Evolutionary conservation across 1,284 basidiomycete genomes (phyloP), one percentile per base, ranked within the genome.

Genomic region (Calocybe gambosa): DNA sequence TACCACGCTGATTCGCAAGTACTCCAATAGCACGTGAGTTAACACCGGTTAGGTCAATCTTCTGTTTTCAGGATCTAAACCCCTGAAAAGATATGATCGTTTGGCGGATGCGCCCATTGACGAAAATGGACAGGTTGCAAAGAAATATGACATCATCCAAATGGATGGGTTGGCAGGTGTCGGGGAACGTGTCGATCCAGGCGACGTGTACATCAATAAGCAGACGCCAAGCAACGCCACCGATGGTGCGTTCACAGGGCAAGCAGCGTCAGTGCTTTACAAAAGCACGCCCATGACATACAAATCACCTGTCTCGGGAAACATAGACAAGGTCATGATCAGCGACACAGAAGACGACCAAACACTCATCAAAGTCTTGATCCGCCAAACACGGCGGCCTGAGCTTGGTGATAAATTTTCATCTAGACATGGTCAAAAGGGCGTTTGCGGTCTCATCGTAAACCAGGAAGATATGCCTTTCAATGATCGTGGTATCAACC

Each of bases 381-480:
- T 98, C 58, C 85, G 96, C 31, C 96, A 99, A 71, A 99, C 96
- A 18, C 80, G 96, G 58, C 77, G 93, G 42, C 96, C 96, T 20
- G 96, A 99, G 61, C 73, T 99, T 8, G 96, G 96, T 2, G 96
- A 99, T 73, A 99, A 99, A 70, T 99, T 99, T 64, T 97, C 94
- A 34, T 94, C 91, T 2, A 75, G 96, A 52, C 96, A 99, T 65
- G 96, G 96, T 35, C 96, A 99, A 69, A 99, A 99, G 69, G 96
- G 96, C 53, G 96, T 99, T 12, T 98, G 94, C 66, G 96, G 96
- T 15, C 68, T 99, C 61, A 99, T 99, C 61, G 95, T 98, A 43
- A 95, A 93, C 57, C 96, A 99, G 62, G 93, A 93, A 59, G 96
- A 99, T 67, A 89, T 99, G 93, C 96, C 96, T 3, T 99, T 99